Percentiles rank a stretch among this genome's conserved stretches.
Conservation (phyloP, 108 stramenopile genomes). For the Hondaea fermentalgiana region DNA sequence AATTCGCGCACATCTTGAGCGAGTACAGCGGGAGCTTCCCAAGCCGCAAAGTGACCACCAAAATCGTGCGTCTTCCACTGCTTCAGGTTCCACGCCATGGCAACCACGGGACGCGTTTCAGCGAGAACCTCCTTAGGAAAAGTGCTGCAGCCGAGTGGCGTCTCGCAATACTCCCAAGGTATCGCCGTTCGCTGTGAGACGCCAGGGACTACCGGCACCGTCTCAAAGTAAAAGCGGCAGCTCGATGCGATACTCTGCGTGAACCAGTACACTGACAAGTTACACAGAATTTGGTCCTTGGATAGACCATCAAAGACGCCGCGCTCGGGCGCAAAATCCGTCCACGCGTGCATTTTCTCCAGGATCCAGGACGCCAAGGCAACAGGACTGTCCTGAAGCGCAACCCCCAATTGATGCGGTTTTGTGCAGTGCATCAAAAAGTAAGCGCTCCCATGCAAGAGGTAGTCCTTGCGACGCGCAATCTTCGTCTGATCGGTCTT, state of each 20-base stretch:
- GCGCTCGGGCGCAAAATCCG: background rate
- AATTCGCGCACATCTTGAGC: background rate
- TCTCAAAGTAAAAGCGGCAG: constrained; percentile 6
- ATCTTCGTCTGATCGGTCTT: background rate
- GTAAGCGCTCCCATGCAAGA: background rate
- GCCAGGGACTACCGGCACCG: background rate
- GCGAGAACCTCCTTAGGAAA: background rate
- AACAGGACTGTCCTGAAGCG: background rate
- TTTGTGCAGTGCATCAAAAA: background rate
- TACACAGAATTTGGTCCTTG: background rate
- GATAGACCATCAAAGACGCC: background rate
- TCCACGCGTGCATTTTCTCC: background rate
- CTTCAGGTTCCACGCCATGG: background rate
- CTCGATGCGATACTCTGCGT: background rate
- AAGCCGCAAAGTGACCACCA: constrained; percentile 3
- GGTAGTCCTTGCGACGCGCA: background rate
- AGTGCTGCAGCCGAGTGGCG: background rate
- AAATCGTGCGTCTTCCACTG: background rate
- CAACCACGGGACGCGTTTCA: background rate
- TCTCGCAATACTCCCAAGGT: background rate
- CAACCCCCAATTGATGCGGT: background rate
- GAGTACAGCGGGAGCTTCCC: background rate
- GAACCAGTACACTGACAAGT: constrained; percentile 9
- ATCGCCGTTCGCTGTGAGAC: background rate
- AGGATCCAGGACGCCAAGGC: constrained; percentile 1